These are phyloP conservation scores for Xylaria castorea DNA, from an alignment of 495 filamentous ascomycete species.

Conservation along the genomic window DNA sequence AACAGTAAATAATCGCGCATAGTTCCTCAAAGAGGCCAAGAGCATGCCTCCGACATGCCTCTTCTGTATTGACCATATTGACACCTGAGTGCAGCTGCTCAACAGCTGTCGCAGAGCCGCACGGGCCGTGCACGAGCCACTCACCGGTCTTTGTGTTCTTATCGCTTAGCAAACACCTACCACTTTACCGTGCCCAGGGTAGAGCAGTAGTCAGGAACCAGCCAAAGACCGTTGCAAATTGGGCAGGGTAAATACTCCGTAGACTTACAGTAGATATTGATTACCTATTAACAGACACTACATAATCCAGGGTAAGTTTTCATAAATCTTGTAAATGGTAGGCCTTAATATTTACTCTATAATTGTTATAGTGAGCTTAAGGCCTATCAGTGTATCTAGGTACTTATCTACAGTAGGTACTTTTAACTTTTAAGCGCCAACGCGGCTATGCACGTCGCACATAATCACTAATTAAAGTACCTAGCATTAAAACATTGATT, in stretches of 20 bases:
- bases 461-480: background rate
- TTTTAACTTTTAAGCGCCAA: constrained; percentile 5
- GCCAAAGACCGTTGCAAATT: too few relatives aligned
- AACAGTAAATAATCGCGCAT: background rate
- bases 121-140: background rate
- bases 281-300: background rate
- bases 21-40: too few relatives aligned
- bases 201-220: too few relatives aligned
- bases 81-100: background rate
- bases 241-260: background rate
- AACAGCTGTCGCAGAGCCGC: background rate
- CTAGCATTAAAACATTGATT: constrained; percentile 11
- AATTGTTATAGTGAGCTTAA: background rate
- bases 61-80: background rate
- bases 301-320: background rate
- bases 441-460: background rate
- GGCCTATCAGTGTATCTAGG: background rate
- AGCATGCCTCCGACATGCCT: too few relatives aligned
- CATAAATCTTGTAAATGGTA: background rate
- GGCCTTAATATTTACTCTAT: background rate
- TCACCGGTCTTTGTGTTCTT: background rate
- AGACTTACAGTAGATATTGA: too few relatives aligned
- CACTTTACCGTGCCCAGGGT: too few relatives aligned
- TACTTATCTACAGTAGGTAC: too few relatives aligned
- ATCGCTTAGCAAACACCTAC: too few relatives aligned